These are phyloP conservation scores for Xylariaceae sp. DNA, from an alignment of 2,329 filamentous ascomycete genomes.

Conservation along the genomic window DNA sequence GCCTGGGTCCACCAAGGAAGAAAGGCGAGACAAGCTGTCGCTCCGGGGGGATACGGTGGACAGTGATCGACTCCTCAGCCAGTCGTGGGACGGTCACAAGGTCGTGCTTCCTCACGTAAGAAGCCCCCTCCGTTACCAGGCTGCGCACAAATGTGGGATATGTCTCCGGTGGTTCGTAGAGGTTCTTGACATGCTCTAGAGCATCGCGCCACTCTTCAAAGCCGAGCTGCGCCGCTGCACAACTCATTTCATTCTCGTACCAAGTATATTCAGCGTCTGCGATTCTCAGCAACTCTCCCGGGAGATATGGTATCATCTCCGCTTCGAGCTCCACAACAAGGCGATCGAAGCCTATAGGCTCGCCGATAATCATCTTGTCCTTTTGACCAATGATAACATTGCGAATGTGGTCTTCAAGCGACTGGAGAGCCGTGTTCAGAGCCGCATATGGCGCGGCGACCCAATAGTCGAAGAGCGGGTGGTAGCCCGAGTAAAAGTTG, in stretches of 20 bases:
- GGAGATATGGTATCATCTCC: conserved; percentile 55
- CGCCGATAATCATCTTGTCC: conserved; percentile 49
- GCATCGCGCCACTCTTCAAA: conserved; percentile 47
- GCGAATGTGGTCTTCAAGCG: conserved; percentile 34
- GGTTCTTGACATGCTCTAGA: conserved; percentile 51
- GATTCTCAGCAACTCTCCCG: conserved; percentile 50
- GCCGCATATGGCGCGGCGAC: conserved; percentile 40
- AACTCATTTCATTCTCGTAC: conserved; percentile 52
- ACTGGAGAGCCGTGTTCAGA: conserved; percentile 36
- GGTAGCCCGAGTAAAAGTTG: conserved; percentile 49
- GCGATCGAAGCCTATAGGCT: conserved; percentile 50
- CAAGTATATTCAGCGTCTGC: conserved; percentile 48
- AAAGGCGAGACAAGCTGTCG: conserved; percentile 53
- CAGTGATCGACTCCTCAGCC: conserved; percentile 49
- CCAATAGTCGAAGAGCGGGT: conserved; percentile 56
- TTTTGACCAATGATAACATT: conserved; percentile 41
- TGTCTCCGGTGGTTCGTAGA: conserved; percentile 48
- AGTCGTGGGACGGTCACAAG: conserved; percentile 51
- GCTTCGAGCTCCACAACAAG: conserved; percentile 48
- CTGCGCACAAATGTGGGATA: conserved; percentile 48
- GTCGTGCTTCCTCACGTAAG: conserved; percentile 48
- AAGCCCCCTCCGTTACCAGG: conserved; percentile 46
- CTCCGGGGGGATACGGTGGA: conserved; percentile 52
- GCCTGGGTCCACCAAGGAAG: conserved; percentile 51
- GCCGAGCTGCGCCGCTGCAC: conserved; percentile 44